phyloP scores from a whole-genome alignment of 495 filamentous ascomycete genomes.

The Penicillium paradoxum region DNA sequence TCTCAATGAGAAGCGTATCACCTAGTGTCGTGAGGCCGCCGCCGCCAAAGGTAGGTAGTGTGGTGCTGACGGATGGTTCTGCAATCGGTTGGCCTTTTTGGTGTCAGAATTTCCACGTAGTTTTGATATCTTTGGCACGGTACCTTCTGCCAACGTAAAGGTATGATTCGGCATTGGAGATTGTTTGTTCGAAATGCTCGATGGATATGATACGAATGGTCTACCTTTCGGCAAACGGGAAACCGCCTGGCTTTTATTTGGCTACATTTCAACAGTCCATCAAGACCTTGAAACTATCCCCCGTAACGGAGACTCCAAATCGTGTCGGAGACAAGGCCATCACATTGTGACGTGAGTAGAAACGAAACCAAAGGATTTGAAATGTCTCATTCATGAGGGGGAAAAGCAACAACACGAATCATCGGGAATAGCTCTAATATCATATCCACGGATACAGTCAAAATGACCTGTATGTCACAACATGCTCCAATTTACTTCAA shows the following conservation, averaged over 20 bases:
- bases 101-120: constrained; percentile 3
- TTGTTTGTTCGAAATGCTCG: background rate
- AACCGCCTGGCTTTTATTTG: background rate
- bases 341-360: background rate
- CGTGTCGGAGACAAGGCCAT: background rate
- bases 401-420: no score
- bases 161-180: constrained; percentile 12
- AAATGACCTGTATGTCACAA: no score
- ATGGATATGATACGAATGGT: background rate
- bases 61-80: constrained; percentile 24
- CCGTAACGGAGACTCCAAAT: background rate
- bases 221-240: background rate
- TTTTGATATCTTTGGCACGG: background rate
- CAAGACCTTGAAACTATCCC: background rate
- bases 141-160: constrained; percentile 26
- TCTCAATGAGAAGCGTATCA: constrained; percentile 25
- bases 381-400: background rate
- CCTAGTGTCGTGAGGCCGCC: constrained; percentile 24
- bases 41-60: constrained; percentile 25
- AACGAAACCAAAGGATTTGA: background rate
- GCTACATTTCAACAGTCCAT: background rate
- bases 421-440: no score
- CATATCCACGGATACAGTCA: no score
- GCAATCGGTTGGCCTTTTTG: constrained; percentile 22
- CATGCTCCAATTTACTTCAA: no score